These are phyloP conservation scores for Coccomyxa sp. DNA, from an alignment of 139 green algal species.

Conservation along the genomic window DNA sequence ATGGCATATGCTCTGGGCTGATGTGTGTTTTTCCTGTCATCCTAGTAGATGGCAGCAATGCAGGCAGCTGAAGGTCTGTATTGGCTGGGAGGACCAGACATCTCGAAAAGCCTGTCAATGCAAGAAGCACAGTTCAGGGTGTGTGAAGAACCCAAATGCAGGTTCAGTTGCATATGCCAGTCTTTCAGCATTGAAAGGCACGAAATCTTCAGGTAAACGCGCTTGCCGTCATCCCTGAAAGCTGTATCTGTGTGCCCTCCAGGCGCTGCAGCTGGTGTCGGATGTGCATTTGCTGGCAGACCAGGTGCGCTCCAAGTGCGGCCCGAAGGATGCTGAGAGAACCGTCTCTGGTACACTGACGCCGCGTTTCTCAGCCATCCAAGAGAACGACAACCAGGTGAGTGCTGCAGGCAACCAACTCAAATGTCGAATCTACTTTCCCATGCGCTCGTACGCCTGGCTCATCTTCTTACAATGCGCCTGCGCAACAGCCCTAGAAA, in stretches of 20 bases:
- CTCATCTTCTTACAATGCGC: background rate
- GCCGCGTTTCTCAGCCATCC: background rate
- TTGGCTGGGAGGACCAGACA: background rate
- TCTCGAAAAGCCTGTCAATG: background rate
- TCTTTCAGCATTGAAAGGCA: background rate
- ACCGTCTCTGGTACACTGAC: background rate
- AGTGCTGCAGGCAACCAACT: too few relatives aligned
- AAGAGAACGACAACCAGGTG: background rate
- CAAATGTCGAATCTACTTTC: background rate
- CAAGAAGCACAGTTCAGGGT: background rate
- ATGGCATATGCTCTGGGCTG: background rate
- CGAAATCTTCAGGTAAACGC: background rate
- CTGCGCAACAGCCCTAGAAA: background rate
- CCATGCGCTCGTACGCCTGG: background rate
- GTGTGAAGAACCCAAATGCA: too few relatives aligned
- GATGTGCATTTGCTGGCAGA: background rate
- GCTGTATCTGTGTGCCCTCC: background rate
- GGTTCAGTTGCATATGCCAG: background rate
- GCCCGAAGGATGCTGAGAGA: background rate
- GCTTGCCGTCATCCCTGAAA: background rate
- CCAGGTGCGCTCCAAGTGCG: background rate
- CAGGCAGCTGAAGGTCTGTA: background rate
- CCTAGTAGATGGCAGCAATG: background rate
- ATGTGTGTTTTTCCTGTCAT: background rate
- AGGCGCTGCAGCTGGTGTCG: conserved; percentile 6